These are phyloP conservation scores for Lecanoromycetidae sp. DNA, from an alignment of 2,329 filamentous ascomycete genomes.

Conservation along the genomic window DNA sequence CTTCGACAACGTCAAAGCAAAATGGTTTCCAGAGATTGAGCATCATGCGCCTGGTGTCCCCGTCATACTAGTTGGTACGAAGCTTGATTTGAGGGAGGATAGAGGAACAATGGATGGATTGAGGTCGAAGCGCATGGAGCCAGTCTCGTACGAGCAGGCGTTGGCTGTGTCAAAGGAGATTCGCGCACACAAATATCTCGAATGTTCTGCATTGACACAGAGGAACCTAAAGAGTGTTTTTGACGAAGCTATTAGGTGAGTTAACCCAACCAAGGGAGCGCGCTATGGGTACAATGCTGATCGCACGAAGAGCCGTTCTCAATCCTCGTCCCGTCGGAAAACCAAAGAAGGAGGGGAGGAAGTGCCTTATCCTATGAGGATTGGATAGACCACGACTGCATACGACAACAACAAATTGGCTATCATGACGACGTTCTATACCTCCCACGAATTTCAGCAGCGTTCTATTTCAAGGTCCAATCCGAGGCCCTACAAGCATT, in stretches of 20 bases:
- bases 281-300: neutral
- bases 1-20: constrained; percentile 97
- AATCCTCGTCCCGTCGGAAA: constrained; percentile 36
- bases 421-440: neutral
- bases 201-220: constrained; percentile 94
- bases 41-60: constrained; percentile 92
- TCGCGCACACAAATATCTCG: constrained; percentile 89
- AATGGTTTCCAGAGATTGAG: constrained; percentile 98
- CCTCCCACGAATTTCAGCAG: neutral
- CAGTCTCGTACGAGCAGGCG: constrained; percentile 90
- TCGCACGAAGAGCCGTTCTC: constrained; percentile 32
- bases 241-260: constrained; percentile 93
- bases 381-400: neutral
- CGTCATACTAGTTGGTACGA: constrained; percentile 93
- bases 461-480: neutral
- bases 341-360: constrained; percentile 31
- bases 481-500: neutral
- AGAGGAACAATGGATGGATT: constrained; percentile 68
- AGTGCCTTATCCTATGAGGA: constrained; percentile 34
- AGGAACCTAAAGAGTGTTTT: constrained; percentile 97
- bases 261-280: constrained; percentile 14
- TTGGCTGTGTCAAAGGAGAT: constrained; percentile 85
- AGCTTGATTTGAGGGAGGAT: constrained; percentile 90
- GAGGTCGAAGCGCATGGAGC: constrained; percentile 86
- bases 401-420: neutral